Conservation (phyloP, 495 filamentous ascomycete genomes). For the Xylaria bambusicola region DNA sequence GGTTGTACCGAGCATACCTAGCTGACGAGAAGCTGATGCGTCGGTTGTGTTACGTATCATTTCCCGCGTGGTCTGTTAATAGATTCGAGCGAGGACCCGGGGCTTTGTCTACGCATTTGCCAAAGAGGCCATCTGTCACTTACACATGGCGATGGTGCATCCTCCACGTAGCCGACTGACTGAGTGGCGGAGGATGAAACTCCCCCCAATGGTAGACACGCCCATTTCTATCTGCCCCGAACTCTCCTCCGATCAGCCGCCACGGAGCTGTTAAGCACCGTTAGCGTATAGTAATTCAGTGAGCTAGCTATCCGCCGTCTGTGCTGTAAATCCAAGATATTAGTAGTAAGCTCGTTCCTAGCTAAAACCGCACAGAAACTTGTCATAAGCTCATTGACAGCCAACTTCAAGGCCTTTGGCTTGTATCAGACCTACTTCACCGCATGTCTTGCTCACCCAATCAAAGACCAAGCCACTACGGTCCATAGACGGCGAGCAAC, state of each 20-base stretch:
- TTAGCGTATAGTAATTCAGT: slow-evolving; percentile 6
- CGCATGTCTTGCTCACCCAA: not conserved
- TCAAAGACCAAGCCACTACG: not conserved
- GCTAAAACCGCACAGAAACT: not conserved
- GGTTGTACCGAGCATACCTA: too few relatives aligned
- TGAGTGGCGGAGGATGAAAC: not conserved
- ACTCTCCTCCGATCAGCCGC: not conserved
- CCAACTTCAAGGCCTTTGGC: not conserved
- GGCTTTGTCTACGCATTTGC: not conserved
- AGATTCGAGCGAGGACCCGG: not conserved
- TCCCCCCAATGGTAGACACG: not conserved
- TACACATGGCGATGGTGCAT: slow-evolving; percentile 8
- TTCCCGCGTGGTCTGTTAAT: not conserved
- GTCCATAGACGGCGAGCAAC: not conserved
- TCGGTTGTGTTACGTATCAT: slow-evolving; percentile 12
- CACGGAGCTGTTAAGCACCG: not conserved
- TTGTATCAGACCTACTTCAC: not conserved
- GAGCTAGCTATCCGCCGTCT: slow-evolving; percentile 1
- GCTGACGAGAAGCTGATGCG: not conserved
- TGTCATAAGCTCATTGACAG: not conserved
- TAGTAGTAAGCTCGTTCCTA: not conserved
- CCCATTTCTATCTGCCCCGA: slow-evolving; percentile 1
- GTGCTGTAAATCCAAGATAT: not conserved
- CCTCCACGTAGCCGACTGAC: slow-evolving; percentile 4
- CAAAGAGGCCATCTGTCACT: slow-evolving; percentile 16